Evolutionary conservation across 176 grass and related monocot species (phyloP).

Genomic region (Triticum urartu): DNA sequence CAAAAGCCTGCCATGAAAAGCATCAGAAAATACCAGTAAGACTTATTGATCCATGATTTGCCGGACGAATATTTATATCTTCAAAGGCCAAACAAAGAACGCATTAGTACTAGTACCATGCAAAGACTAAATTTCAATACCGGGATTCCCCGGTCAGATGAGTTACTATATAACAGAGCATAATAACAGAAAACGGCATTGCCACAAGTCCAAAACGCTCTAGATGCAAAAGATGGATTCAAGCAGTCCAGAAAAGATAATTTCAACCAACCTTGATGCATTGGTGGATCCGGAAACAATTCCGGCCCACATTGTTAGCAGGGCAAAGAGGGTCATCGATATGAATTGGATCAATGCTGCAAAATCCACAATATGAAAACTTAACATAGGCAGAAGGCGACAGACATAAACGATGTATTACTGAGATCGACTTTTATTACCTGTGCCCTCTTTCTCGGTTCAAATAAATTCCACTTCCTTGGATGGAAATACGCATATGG

Average conservation of each 20-base stretch:
- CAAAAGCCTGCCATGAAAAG: slow-evolving; percentile 76
- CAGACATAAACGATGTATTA: background rate
- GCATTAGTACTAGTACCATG: background rate
- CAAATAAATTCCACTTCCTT: slow-evolving; percentile 96
- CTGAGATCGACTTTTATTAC: slow-evolving; percentile 40
- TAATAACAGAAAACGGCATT: background rate
- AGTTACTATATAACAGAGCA: background rate
- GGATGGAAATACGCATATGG: slow-evolving; percentile 97
- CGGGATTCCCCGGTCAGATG: background rate
- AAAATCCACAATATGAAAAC: slow-evolving; percentile 38
- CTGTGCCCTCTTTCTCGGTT: slow-evolving; percentile 93
- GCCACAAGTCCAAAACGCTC: background rate
- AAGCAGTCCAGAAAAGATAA: slow-evolving; percentile 10
- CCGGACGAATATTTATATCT: slow-evolving; percentile 15
- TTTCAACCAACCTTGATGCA: slow-evolving; percentile 80
- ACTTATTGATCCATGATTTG: background rate
- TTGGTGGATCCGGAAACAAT: slow-evolving; percentile 99
- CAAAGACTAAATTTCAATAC: slow-evolving; percentile 11
- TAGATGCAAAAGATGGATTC: slow-evolving; percentile 8
- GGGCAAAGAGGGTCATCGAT: slow-evolving; percentile 94
- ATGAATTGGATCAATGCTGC: slow-evolving; percentile 96
- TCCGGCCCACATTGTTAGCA: slow-evolving; percentile 91
- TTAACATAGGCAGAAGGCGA: slow-evolving; percentile 24
- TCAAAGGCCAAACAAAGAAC: slow-evolving; percentile 4
- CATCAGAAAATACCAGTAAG: background rate